Evolutionary conservation across 306 rosid genomes (phyloP), one percentile per base, ranked within the genome.

Genomic region (Cucurbita moschata): DNA sequence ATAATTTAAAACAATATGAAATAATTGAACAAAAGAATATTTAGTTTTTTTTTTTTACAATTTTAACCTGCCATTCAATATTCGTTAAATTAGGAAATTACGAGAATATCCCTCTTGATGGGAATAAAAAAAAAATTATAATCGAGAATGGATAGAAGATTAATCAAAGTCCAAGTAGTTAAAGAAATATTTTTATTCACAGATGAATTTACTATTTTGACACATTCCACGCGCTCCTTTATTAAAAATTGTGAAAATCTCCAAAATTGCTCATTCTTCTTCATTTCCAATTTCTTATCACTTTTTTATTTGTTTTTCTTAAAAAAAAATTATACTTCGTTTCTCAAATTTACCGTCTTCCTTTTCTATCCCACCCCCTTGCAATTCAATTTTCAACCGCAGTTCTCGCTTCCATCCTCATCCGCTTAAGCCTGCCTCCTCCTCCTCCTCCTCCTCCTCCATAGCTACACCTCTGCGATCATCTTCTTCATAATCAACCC

Each of bases 361-460:
- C 18, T 64, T 39, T 66, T 66, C 72, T 44, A 46, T 66, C 72
- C 18, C 54, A 66, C 43, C 46, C 38, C 46, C 50, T 66, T 54
- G 39, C 38, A 66, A 43, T 66, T 66, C 72, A 11, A 44, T 66
- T 66, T 66, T 19, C 55, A 69, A 69, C 54, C 72, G 74, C 23
- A 26, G 58, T 69, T 69, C 58, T 49, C 58, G 74, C 23, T 69
- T 69, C 74, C 39, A 46, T 23, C 72, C 72, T 19, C 54, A 67
- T 46, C 72, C 72, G 55, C 56, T 46, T 26, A 15, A 69, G 18
- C 44, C 58, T 43, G 57, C 54, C 43, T 68, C 73, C 73, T 67
- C 42, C 57, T 26, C 26, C 23, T 21, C 21, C 21, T 19, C 23
- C 26, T 26, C 54, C 43, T 68, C 73, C 73, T 67, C 42, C 57